These are phyloP conservation scores for Russula virescens DNA, from an alignment of 768 basidiomycete genomes.

Conservation along the genomic window DNA sequence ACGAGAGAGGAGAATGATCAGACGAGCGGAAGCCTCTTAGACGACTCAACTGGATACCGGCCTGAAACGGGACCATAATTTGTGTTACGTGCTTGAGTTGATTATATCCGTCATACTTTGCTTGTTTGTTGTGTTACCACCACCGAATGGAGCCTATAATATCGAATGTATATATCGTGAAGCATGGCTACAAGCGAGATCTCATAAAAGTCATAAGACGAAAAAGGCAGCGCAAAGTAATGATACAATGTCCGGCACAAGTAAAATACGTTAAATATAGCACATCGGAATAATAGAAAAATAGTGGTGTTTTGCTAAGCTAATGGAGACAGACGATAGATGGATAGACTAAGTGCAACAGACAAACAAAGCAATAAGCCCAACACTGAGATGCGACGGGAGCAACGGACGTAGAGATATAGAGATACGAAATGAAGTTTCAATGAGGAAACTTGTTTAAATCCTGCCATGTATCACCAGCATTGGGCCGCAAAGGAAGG, in stretches of 20 bases:
- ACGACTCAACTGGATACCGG: background rate
- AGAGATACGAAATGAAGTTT: background rate
- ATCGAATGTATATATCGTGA: constrained; percentile 10
- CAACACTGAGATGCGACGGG: background rate
- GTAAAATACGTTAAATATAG: constrained; percentile 20
- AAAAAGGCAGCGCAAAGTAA: background rate
- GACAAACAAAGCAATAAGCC: background rate
- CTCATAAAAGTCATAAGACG: constrained; percentile 13
- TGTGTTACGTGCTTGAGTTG: background rate
- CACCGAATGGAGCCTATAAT: background rate
- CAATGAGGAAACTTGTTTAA: constrained; percentile 14
- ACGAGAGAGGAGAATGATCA: constrained; percentile 76
- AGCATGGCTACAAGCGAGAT: constrained; percentile 15
- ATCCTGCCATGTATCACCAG: constrained; percentile 12
- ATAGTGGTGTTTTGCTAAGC: background rate
- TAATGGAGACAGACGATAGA: background rate
- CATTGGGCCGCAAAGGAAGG: background rate
- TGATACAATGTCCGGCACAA: constrained; percentile 16
- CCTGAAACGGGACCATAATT: too few relatives aligned
- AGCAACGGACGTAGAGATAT: background rate
- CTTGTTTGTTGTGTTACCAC: background rate
- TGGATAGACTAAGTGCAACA: constrained; percentile 5
- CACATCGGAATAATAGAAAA: background rate
- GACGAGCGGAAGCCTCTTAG: constrained; percentile 48
- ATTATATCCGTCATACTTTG: background rate